Base-by-base conservation (phyloP, 164 flowering plant species). In the Paratinospora sagittata region DNA sequence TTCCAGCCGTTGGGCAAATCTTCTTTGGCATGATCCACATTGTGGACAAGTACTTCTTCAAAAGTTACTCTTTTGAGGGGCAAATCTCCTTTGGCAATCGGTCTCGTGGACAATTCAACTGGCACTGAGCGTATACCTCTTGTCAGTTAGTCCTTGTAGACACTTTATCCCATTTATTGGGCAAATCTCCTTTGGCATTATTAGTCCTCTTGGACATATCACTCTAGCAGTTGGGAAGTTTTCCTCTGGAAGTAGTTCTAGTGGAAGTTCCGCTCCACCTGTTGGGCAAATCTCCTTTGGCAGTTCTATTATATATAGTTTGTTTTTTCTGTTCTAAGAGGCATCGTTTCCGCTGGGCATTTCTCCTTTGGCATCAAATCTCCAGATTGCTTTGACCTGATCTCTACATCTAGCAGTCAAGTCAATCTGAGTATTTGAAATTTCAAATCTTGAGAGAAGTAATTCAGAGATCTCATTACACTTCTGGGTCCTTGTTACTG, bases 271-370 rank as follows among this genome's bases (percentile, higher is more conserved):
- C n/a, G 19, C 60, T 43, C 45, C 60, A 21, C 8, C 45, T 33
- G 27, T 72, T 75, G 88, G 90, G 91, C 89, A 90, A 86, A 85
- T 88, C 92, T 87, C 86, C 91, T 88, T 89, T 87, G 94, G 91
- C 91, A 87, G 62, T 82, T 79, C 49, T 49, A 69, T 75, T 74
- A 71, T 55, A n/a, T n/a, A 13, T 61, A 72, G 52, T 21, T 66
- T 55, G 9, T 41, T 2, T 34, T 55, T 67, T 27, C n/a, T 65
- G 52, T 34, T 61, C 68, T 33, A 34, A 26, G 63, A 41, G 33
- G 41, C 8, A 49, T 62, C 65, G 30, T 76, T 73, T 70, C 68
- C 68, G 57, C 69, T 71, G 72, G 78, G 78, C 76, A 77, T 70
- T 68, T 81, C 83, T 84, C 78, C 85, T 80, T 76, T 81, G 82